Evolutionary conservation across 2,329 filamentous ascomycete species (phyloP).

Genomic region (Dactylellina parvicollis): DNA sequence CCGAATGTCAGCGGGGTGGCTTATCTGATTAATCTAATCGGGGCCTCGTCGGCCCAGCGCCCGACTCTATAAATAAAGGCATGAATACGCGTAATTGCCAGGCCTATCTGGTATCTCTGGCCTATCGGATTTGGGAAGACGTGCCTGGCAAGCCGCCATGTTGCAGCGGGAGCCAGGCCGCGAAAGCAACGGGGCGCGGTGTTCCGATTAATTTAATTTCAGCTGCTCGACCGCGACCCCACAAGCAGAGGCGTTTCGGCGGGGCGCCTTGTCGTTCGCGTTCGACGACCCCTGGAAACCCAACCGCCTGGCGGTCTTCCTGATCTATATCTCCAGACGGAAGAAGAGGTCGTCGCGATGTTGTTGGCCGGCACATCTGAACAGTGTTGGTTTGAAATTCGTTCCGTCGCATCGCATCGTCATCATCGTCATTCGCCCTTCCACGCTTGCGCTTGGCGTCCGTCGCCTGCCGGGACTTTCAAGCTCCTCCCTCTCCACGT

Average conservation of each 20-base stretch:
- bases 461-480: slow-evolving; percentile 30
- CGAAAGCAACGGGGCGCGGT: slow-evolving; percentile 54
- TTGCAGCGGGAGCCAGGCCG: slow-evolving; percentile 16
- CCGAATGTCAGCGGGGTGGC: slow-evolving; percentile 27
- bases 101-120: slow-evolving; percentile 9
- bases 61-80: neutral
- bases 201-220: slow-evolving; percentile 42
- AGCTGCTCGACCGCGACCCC: slow-evolving; percentile 44
- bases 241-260: slow-evolving; percentile 11
- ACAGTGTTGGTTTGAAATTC: slow-evolving; percentile 10
- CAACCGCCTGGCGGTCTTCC: slow-evolving; percentile 11
- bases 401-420: neutral
- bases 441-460: slow-evolving; percentile 14
- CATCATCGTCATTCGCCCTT: slow-evolving; percentile 19
- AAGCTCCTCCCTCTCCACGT: neutral
- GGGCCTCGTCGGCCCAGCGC: neutral
- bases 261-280: slow-evolving; percentile 27
- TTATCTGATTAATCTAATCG: slow-evolving; percentile 8
- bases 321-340: neutral
- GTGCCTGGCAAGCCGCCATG: neutral
- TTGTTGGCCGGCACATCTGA: slow-evolving; percentile 10
- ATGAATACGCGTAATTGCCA: slow-evolving; percentile 35
- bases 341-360: slow-evolving; percentile 18
- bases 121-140: slow-evolving; percentile 12
- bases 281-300: slow-evolving; percentile 9